Base-by-base conservation (phyloP, 805 yeast genomes). In the Candida montana region DNA sequence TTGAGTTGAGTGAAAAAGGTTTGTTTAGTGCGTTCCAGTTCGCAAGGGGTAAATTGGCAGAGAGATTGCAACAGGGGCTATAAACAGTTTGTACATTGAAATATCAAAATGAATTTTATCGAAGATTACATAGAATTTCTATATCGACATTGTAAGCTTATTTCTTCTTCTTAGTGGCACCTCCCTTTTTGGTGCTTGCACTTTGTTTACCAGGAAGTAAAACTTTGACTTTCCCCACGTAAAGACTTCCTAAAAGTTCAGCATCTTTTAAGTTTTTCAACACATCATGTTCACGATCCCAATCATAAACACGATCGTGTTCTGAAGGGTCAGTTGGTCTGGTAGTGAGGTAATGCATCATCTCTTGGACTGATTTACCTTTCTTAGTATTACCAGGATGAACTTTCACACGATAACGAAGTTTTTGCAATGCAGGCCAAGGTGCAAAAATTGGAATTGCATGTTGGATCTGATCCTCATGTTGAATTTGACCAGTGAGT, bases 371-470 rank as follows among this genome's bases (percentile, higher is more conserved):
- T 2, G 93, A 81, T 57, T 93, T 93, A 2, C 96, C 95, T 58
- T 91, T 90, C 59, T 93, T 93, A 21, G 81, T 79, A 23, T 74
- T 68, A 1, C 81, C 81, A 1, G 95, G 90, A 50, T 80, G 85
- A 24, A 91, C 63, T 59, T 91, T 91, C 28, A 86, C 81, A 58
- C 88, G 88, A 63, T 85, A 89, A 54, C 84, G 81, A 60, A 72
- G 77, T 57, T 83, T 83, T 45, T 68, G 72, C 48, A 93, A 60
- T 0, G 97, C 73, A 11, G 75, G 63, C 96, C 96, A 93, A 2
- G 99, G 99, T 0, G 93, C 97, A 70, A 89, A 91, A 16, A 87
- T 79, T 1, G 96, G 95, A 11, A 91, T 74, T 7, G 84, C 78
- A 43, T 79, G 85, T 10, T 69, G 53, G 10, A 85, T 65, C 3